Percentiles rank a stretch among this genome's conserved stretches.
Evolutionary conservation across 2,329 filamentous ascomycete species (phyloP).

Genomic region (Leptographium wingfieldii): DNA sequence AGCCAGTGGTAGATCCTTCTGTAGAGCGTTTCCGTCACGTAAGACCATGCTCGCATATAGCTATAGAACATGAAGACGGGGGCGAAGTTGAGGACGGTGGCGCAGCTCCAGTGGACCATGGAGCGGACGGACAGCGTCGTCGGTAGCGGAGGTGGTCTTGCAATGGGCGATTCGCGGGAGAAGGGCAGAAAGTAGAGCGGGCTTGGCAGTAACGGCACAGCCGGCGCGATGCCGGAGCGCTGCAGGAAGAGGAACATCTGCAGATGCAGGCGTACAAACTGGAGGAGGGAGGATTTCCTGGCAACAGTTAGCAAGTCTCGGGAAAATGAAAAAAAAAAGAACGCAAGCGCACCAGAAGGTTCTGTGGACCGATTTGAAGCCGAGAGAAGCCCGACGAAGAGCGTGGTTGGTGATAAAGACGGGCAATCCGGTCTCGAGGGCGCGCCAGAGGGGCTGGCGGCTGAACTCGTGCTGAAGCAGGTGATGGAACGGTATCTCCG

Average conservation of each 20-base stretch:
- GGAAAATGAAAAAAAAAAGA: neutral
- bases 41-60: constrained; percentile 25
- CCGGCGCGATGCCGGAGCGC: constrained; percentile 33
- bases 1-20: constrained; percentile 25
- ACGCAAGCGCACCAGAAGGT: constrained; percentile 15
- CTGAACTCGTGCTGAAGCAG: constrained; percentile 23
- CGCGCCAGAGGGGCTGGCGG: constrained; percentile 20
- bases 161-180: constrained; percentile 33
- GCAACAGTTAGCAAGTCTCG: neutral
- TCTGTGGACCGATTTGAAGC: constrained; percentile 5
- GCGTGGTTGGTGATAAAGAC: constrained; percentile 22
- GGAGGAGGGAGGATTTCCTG: constrained; percentile 10
- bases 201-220: constrained; percentile 28
- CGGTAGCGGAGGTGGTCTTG: constrained; percentile 31
- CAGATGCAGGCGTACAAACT: constrained; percentile 34
- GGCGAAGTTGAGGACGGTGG: constrained; percentile 27
- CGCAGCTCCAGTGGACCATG: constrained; percentile 30
- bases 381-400: constrained; percentile 19
- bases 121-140: constrained; percentile 24
- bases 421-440: constrained; percentile 27
- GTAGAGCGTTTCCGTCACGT: constrained; percentile 25
- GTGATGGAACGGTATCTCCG: constrained; percentile 34
- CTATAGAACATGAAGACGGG: constrained; percentile 36
- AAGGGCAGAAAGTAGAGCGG: constrained; percentile 43
- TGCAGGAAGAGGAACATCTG: constrained; percentile 41